Evolutionary conservation across 225 moss, liverwort and hornwort genomes (phyloP).

Genomic region (Takakia lepidozioides): DNA sequence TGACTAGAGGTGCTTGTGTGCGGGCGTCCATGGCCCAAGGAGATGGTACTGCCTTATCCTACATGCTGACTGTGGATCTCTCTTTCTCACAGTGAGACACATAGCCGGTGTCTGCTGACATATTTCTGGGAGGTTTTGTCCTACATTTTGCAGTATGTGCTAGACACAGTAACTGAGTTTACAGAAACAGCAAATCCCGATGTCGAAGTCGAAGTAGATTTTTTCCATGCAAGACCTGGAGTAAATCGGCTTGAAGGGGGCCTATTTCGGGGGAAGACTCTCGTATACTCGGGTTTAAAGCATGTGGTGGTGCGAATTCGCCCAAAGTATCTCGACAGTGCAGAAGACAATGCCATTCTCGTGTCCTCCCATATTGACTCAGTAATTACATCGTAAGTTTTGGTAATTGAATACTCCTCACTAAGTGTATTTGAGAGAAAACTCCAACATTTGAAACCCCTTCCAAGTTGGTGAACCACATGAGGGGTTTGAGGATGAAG

Average conservation of each 20-base stretch:
- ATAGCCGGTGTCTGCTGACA: no score
- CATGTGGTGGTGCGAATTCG: slow-evolving; percentile 72
- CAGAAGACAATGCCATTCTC: slow-evolving; percentile 63
- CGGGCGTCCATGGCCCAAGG: no score
- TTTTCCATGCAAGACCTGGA: slow-evolving; percentile 66
- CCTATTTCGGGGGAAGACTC: slow-evolving; percentile 59
- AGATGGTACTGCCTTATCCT: no score
- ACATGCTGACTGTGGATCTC: no score
- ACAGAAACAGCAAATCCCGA: slow-evolving; percentile 55
- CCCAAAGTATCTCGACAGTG: slow-evolving; percentile 54
- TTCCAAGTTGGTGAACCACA: no score
- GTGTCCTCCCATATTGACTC: slow-evolving; percentile 92
- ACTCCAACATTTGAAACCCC: no score
- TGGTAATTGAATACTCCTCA: no score
- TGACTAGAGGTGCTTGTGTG: no score
- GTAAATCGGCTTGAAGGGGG: slow-evolving; percentile 35
- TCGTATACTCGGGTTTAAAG: slow-evolving; percentile 70
- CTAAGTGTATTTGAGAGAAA: no score
- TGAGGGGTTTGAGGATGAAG: no score
- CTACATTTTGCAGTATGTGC: slow-evolving; percentile 57
- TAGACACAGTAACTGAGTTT: slow-evolving; percentile 48
- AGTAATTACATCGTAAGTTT: slow-evolving; percentile 61
- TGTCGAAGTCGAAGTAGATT: slow-evolving; percentile 73
- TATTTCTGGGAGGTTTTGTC: no score
- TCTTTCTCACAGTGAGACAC: no score